phyloP scores from a whole-genome alignment of 2,329 filamentous ascomycete species.

The Colletotrichum tamarilloi region DNA sequence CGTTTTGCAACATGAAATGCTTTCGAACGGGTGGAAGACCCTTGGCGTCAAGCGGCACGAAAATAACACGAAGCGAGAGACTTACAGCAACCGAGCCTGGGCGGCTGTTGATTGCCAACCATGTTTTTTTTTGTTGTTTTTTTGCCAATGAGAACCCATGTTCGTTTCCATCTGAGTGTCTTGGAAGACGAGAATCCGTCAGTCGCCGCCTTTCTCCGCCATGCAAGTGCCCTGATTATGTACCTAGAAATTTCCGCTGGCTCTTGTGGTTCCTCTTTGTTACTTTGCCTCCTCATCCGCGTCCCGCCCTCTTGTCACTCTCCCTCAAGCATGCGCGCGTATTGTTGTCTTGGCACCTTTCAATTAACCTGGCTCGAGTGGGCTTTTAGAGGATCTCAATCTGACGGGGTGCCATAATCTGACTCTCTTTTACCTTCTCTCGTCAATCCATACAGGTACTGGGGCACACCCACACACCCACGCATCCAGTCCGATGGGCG shows the following conservation, averaged over 20 bases:
- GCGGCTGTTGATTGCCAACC: background rate
- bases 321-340: constrained; percentile 9
- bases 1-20: background rate
- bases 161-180: background rate
- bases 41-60: background rate
- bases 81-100: background rate
- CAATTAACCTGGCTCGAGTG: background rate
- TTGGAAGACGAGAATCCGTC: background rate
- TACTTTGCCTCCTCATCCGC: background rate
- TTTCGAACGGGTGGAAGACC: background rate
- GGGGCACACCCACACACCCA: background rate
- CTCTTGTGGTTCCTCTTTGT: background rate
- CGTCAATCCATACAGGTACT: background rate
- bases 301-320: background rate
- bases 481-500: background rate
- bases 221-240: background rate
- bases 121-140: background rate
- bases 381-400: background rate
- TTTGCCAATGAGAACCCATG: background rate
- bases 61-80: background rate
- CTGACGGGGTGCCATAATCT: background rate
- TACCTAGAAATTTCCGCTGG: background rate
- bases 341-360: constrained; percentile 20
- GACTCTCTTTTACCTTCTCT: background rate
- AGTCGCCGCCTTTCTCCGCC: constrained; percentile 1